phyloP scores from a whole-genome alignment of 805 yeast species.

The Priceomyces carsonii region DNA sequence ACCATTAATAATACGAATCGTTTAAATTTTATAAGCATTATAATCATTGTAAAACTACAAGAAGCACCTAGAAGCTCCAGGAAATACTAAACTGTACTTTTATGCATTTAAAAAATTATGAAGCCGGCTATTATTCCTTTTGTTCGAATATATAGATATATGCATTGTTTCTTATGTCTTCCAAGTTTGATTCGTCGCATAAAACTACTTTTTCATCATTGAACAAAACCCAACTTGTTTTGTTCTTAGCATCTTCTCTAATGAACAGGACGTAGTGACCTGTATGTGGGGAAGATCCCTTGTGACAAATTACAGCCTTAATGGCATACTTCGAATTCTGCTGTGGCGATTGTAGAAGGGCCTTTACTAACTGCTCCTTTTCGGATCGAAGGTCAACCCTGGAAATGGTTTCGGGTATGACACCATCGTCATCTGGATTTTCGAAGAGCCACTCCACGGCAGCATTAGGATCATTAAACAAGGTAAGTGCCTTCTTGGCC shows the following conservation, averaged over 20 bases:
- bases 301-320: constrained; percentile 77
- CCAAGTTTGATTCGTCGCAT: constrained; percentile 43
- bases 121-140: no score
- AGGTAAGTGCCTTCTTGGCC: constrained; percentile 69
- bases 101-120: no score
- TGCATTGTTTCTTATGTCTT: constrained; percentile 48
- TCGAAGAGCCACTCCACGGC: constrained; percentile 91
- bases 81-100: no score
- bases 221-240: constrained; percentile 68
- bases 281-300: constrained; percentile 85
- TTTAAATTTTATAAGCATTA: no score
- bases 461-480: constrained; percentile 64
- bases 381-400: constrained; percentile 30
- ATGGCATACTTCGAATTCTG: constrained; percentile 44
- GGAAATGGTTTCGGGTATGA: constrained; percentile 27
- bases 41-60: no score
- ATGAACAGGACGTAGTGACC: constrained; percentile 90
- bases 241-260: constrained; percentile 39
- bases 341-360: constrained; percentile 4
- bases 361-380: constrained; percentile 13
- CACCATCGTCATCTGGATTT: constrained; percentile 79
- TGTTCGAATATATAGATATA: constrained; percentile 47
- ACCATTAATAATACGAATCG: no score
- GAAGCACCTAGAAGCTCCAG: no score
- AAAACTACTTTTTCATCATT: constrained; percentile 87